phyloP scores from a whole-genome alignment of 345 rosid species.

The Tarenaya hassleriana region DNA sequence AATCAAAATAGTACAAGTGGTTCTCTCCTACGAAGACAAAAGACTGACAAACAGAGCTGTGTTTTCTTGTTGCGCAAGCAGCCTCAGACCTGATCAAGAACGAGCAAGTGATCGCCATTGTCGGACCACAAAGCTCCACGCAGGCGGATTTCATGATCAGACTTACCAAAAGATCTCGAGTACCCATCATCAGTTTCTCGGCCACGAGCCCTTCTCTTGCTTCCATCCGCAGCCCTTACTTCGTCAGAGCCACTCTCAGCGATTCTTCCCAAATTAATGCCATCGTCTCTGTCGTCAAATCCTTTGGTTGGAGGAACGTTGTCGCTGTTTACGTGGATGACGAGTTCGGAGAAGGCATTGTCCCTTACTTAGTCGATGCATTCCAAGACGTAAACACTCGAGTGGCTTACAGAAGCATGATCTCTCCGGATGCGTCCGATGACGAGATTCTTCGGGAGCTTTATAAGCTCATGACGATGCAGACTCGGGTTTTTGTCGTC shows the following conservation, averaged over 20 bases:
- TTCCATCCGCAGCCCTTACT: slow-evolving; percentile 25
- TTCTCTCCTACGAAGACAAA: too few relatives aligned
- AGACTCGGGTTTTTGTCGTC: slow-evolving; percentile 47
- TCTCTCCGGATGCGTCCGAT: slow-evolving; percentile 32
- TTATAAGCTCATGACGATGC: slow-evolving; percentile 42
- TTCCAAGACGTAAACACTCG: slow-evolving; percentile 23
- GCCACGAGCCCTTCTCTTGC: slow-evolving; percentile 36
- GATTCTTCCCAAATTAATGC: slow-evolving; percentile 44
- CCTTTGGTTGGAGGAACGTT: slow-evolving; percentile 38
- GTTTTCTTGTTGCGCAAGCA: slow-evolving; percentile 26
- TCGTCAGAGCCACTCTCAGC: slow-evolving; percentile 33
- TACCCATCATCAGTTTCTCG: slow-evolving; percentile 47
- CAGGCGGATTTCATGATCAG: slow-evolving; percentile 35
- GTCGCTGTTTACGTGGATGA: slow-evolving; percentile 37
- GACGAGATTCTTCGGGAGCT: slow-evolving; percentile 37
- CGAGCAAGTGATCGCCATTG: slow-evolving; percentile 42
- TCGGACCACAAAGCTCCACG: slow-evolving; percentile 47
- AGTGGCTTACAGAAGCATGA: slow-evolving; percentile 25
- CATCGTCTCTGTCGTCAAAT: slow-evolving; percentile 31
- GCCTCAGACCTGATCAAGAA: slow-evolving; percentile 45
- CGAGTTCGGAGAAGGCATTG: slow-evolving; percentile 37
- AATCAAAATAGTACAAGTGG: too few relatives aligned
- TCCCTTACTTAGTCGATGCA: slow-evolving; percentile 35
- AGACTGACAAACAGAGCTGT: background rate
- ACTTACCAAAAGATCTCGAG: slow-evolving; percentile 32